These are phyloP conservation scores for Angophora floribunda DNA, from an alignment of 345 rosid genomes.

Conservation along the genomic window DNA sequence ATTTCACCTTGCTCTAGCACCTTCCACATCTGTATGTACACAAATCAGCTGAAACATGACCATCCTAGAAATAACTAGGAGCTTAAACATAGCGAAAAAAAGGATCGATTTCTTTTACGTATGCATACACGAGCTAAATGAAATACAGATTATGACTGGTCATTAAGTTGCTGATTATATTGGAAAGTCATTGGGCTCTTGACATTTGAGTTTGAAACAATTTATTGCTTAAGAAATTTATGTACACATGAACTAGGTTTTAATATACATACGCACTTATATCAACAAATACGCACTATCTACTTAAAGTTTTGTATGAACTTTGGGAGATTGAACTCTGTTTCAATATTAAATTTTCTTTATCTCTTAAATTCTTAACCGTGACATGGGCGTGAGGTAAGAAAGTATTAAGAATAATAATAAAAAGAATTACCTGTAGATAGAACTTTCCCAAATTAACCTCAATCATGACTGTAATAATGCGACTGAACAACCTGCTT, in stretches of 20 bases:
- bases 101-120: neutral
- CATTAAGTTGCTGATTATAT: neutral
- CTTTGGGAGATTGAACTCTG: neutral
- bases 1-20: neutral
- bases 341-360: neutral
- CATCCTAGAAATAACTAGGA: neutral
- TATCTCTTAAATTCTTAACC: neutral
- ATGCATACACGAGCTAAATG: neutral
- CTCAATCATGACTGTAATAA: neutral
- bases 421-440: neutral
- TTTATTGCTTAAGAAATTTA: neutral
- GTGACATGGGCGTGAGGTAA: neutral
- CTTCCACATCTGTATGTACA: neutral
- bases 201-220: neutral
- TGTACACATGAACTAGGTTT: neutral
- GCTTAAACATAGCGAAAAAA: neutral
- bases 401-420: neutral
- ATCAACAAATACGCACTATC: neutral
- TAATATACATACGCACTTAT: neutral
- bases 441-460: neutral
- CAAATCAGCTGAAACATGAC: neutral
- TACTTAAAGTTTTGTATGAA: neutral
- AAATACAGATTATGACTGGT: neutral
- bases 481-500: neutral
- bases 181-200: neutral